These are phyloP conservation scores for Centrapalus pauciflorus DNA, from an alignment of 129 eudicot genomes.

Conservation along the genomic window DNA sequence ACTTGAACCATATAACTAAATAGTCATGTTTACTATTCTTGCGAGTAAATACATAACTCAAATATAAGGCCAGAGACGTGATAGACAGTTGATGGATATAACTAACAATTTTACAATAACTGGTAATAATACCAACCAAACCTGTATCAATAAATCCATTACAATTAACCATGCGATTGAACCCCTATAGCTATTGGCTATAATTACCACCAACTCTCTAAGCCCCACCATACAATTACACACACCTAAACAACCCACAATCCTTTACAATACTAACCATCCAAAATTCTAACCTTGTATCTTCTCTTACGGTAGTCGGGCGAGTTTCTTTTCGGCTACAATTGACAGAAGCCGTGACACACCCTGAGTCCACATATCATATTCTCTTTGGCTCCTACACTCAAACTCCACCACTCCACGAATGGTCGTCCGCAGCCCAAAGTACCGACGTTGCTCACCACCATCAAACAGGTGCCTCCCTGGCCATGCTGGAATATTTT, in stretches of 20 bases:
- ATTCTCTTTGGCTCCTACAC: constrained; percentile 76
- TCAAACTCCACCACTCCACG: constrained; percentile 91
- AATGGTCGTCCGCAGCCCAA: constrained; percentile 67
- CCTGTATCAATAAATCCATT: constrained; percentile 5
- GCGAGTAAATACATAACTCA: too few species aligned
- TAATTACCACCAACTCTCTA: constrained; percentile 11
- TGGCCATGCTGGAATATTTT: constrained; percentile 86
- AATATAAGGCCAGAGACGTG: too few species aligned
- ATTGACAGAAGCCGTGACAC: constrained; percentile 72
- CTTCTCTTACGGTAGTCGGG: background rate
- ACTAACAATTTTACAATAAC: background rate
- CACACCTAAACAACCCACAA: background rate
- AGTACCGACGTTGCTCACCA: constrained; percentile 89
- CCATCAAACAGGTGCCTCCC: constrained; percentile 78
- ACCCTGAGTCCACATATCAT: constrained; percentile 94
- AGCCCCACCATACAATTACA: constrained; percentile 1
- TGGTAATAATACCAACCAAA: constrained; percentile 10
- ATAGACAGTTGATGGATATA: background rate
- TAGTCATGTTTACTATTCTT: too few species aligned
- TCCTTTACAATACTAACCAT: constrained; percentile 4
- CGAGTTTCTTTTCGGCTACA: constrained; percentile 52
- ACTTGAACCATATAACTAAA: too few species aligned
- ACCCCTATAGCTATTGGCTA: constrained; percentile 7
- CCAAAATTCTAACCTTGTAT: background rate
- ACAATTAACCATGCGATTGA: too few species aligned